A percentile compares a stretch with the other conserved stretches of the same genome.
These are phyloP conservation scores for Aquilaria malaccensis DNA, from an alignment of 345 rosid species.

Conservation along the genomic window DNA sequence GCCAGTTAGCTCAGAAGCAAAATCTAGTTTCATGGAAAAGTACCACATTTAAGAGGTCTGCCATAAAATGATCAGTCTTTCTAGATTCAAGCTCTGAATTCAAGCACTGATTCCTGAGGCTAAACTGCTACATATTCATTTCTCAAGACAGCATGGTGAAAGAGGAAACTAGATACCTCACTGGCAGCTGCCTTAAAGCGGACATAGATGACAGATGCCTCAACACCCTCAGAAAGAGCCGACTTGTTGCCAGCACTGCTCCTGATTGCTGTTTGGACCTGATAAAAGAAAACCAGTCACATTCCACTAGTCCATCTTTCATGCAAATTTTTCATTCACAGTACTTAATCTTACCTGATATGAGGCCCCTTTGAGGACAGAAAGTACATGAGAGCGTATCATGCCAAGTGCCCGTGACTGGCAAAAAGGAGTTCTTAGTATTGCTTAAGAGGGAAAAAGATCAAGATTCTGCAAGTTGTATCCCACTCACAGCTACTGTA, in stretches of 20 bases:
- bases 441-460: no score
- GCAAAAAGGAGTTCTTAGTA: constrained; percentile 8
- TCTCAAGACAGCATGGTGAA: constrained; percentile 3
- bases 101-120: not conserved
- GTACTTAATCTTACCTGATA: constrained; percentile 50
- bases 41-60: not conserved
- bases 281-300: constrained; percentile 18
- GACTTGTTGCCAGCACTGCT: constrained; percentile 57
- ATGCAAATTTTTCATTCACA: constrained; percentile 4
- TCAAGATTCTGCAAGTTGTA: no score
- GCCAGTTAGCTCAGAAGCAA: constrained; percentile 13
- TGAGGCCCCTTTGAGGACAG: constrained; percentile 81
- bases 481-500: no score
- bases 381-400: constrained; percentile 84
- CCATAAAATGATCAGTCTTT: constrained; percentile 2
- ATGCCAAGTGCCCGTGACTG: constrained; percentile 97
- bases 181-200: constrained; percentile 97
- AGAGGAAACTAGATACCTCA: constrained; percentile 45
- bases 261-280: constrained; percentile 85
- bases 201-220: constrained; percentile 89
- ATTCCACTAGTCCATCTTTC: constrained; percentile 10
- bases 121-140: not conserved
- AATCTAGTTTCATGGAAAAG: not conserved
- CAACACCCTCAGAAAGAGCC: constrained; percentile 89
- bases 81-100: constrained; percentile 4